Evolutionary conservation across 371 early-diverging fungal genomes (phyloP), one percentile per base, ranked within the genome.

Genomic region (Dinochytrium kinnereticum): DNA sequence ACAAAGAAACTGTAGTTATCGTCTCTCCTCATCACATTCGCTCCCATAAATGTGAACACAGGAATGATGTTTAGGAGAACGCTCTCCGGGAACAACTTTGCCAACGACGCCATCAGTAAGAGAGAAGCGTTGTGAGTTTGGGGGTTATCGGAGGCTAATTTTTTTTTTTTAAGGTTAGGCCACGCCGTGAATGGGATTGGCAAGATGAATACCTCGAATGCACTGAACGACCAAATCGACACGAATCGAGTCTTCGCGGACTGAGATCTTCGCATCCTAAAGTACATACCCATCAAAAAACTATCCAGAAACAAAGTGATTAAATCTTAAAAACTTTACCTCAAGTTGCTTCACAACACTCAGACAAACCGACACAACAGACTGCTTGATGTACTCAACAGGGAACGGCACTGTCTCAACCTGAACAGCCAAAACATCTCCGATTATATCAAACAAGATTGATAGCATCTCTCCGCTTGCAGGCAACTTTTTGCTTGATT

Each of bases 41-140:
- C 94, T n/a, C 97, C 97, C 98, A 98, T 96, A 78, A 97, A 97
- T 7, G 97, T 98, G 78, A 98, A 97, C 36, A 97, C 90, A 26
- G 96, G 94, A 94, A 98, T 96, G 66, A 96, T 92, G 80, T 95
- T 93, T 76, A 93, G 89, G 59, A 98, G 84, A 13, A 98, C 96
- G 64, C 85, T 86, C 59, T 95, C 92, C 1, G 96, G 94, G 75
- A 89, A 91, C 70, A 91, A 80, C 15, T 89, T 84, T 0, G 95
- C 96, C 57, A 97, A 90, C 21, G 94, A 91, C 0, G 97, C 93
- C 89, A 98, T 89, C 64, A 98, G 83, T 49, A 95, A 81, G 51
- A 98, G 86, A 13, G 94, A 89, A 71, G 93, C 91, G 82, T 94
- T 95, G 82, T 96, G 96, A 1, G 96, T 95, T 82, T 96, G 96